Evolutionary conservation across 2,329 filamentous ascomycete species (phyloP).

Genomic region (Stemphylium beticola): DNA sequence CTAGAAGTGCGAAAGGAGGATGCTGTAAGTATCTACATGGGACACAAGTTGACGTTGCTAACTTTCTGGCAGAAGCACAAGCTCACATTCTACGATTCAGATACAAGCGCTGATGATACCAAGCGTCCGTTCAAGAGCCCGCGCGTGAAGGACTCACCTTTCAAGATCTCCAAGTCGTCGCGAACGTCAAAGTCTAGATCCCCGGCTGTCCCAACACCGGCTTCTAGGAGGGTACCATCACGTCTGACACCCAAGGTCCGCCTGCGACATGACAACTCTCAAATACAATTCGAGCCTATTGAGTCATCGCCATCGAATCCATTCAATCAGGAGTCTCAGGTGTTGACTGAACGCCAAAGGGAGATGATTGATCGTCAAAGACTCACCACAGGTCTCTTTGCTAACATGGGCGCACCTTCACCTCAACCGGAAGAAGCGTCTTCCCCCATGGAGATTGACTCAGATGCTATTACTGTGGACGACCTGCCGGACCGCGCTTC

Average conservation of each 20-base stretch:
- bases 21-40: slow-evolving; percentile 46
- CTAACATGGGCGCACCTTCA: slow-evolving; percentile 58
- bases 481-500: slow-evolving; percentile 29
- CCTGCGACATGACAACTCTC: slow-evolving; percentile 79
- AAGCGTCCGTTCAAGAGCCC: slow-evolving; percentile 27
- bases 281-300: slow-evolving; percentile 77
- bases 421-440: slow-evolving; percentile 18
- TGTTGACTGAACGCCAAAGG: slow-evolving; percentile 78
- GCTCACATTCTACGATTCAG: slow-evolving; percentile 50
- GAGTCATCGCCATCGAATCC: slow-evolving; percentile 62
- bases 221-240: slow-evolving; percentile 28
- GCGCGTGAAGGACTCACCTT: slow-evolving; percentile 35
- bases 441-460: slow-evolving; percentile 39
- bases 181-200: slow-evolving; percentile 35
- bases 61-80: slow-evolving; percentile 22
- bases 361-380: slow-evolving; percentile 78
- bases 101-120: slow-evolving; percentile 26
- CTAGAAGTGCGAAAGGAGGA: slow-evolving; percentile 50
- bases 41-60: slow-evolving; percentile 52
- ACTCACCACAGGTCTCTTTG: slow-evolving; percentile 68
- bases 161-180: slow-evolving; percentile 31
- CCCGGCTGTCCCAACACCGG: slow-evolving; percentile 29
- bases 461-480: slow-evolving; percentile 35
- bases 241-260: slow-evolving; percentile 56
- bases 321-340: slow-evolving; percentile 66